Evolutionary conservation across 306 rosid genomes (phyloP).

Genomic region (Quercus mongolica): DNA sequence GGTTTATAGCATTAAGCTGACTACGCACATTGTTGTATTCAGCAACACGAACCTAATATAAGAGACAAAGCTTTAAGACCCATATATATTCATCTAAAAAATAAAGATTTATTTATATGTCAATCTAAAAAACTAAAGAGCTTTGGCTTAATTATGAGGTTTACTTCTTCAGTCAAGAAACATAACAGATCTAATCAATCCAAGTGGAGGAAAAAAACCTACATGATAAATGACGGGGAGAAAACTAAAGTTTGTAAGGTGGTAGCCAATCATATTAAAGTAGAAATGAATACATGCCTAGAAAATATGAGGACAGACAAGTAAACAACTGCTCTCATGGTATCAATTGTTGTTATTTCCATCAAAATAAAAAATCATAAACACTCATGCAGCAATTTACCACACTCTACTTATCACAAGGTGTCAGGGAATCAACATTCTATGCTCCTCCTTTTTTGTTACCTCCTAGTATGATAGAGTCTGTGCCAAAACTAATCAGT

Average conservation of each 20-base stretch:
- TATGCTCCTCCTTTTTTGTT: not conserved
- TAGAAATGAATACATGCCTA: not conserved
- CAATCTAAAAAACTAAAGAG: not conserved
- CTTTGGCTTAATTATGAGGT: not conserved
- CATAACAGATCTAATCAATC: not conserved
- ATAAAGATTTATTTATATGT: not conserved
- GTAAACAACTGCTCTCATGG: not conserved
- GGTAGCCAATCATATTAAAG: not conserved
- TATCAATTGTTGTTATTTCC: not conserved
- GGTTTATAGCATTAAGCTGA: conserved; percentile 84
- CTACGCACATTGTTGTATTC: conserved; percentile 85
- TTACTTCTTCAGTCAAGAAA: conserved; percentile 4
- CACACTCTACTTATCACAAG: not conserved
- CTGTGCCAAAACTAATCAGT: not conserved
- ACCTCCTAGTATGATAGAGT: not conserved
- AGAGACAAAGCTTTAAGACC: conserved; percentile 22
- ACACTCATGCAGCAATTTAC: not conserved
- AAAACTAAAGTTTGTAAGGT: conserved; percentile 5
- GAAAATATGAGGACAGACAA: not conserved
- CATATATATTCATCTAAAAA: not conserved
- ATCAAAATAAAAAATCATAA: not conserved
- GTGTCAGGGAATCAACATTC: not conserved
- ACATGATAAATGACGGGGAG: not conserved
- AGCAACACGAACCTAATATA: conserved; percentile 72
- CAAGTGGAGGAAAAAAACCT: not conserved